phyloP scores from a whole-genome alignment of 805 yeast genomes.

The Kodamaea leandrae region DNA sequence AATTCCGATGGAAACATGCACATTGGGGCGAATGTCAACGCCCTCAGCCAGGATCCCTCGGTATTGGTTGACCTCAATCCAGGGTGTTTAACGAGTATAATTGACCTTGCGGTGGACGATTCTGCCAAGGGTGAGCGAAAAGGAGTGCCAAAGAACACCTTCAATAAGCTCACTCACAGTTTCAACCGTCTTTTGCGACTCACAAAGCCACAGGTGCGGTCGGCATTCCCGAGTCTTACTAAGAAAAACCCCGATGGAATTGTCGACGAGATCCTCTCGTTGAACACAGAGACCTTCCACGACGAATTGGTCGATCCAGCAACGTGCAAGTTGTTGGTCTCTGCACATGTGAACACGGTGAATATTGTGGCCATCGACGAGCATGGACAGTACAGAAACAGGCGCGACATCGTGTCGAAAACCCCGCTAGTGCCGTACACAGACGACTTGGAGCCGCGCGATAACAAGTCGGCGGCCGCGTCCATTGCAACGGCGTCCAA shows the following conservation, averaged over 20 bases:
- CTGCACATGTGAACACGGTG: slow-evolving; percentile 50
- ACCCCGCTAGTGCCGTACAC: slow-evolving; percentile 8
- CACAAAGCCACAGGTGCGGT: slow-evolving; percentile 4
- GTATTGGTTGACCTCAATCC: slow-evolving; percentile 52
- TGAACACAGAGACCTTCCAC: slow-evolving; percentile 11
- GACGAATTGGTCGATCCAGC: slow-evolving; percentile 27
- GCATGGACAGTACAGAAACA: slow-evolving; percentile 21
- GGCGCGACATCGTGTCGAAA: slow-evolving; percentile 14
- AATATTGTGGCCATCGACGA: slow-evolving; percentile 43
- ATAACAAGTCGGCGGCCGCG: slow-evolving; percentile 13
- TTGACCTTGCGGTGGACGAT: slow-evolving; percentile 11
- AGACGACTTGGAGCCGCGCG: slow-evolving; percentile 18
- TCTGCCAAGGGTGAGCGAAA: slow-evolving; percentile 11
- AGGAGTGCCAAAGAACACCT: slow-evolving; percentile 19
- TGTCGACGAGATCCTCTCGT: slow-evolving; percentile 5
- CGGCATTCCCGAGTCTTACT: slow-evolving; percentile 5
- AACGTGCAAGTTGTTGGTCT: slow-evolving; percentile 37
- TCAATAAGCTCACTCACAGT: slow-evolving; percentile 30
- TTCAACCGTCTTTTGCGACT: slow-evolving; percentile 27
- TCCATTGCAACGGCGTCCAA: not conserved
- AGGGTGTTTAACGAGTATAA: slow-evolving; percentile 41
- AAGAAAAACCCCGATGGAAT: slow-evolving; percentile 10
- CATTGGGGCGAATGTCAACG: slow-evolving; percentile 54
- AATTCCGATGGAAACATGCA: slow-evolving; percentile 43
- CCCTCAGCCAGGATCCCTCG: slow-evolving; percentile 52